Evolutionary conservation across 1,139 yeast species (phyloP).

Genomic region (Wickerhamomyces sp.): DNA sequence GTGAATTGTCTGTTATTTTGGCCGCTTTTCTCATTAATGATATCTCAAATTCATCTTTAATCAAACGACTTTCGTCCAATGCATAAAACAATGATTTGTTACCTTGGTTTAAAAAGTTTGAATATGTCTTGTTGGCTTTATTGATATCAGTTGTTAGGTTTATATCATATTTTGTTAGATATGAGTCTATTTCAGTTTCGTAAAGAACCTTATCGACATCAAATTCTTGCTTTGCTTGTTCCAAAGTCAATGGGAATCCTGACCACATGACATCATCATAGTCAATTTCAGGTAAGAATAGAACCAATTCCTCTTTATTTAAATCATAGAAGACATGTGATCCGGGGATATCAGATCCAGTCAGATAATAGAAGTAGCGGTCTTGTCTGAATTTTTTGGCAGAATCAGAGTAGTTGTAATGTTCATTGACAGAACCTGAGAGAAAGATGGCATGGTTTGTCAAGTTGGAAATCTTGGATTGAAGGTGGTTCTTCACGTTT

Average conservation of each 20-base stretch:
- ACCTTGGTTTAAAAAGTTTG: slow-evolving; percentile 33
- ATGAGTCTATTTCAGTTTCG: slow-evolving; percentile 39
- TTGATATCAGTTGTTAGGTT: slow-evolving; percentile 36
- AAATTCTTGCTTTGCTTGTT: slow-evolving; percentile 57
- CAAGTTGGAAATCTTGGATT: slow-evolving; percentile 21
- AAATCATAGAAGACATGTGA: slow-evolving; percentile 61
- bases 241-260: slow-evolving; percentile 72
- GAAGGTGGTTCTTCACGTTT: slow-evolving; percentile 43
- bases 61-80: slow-evolving; percentile 77
- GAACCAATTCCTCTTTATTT: slow-evolving; percentile 48
- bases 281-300: slow-evolving; percentile 80
- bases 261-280: slow-evolving; percentile 95
- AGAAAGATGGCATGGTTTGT: slow-evolving; percentile 43
- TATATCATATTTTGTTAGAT: slow-evolving; percentile 26
- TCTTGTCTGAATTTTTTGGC: slow-evolving; percentile 79
- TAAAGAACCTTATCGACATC: slow-evolving; percentile 83
- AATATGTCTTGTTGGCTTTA: slow-evolving; percentile 27
- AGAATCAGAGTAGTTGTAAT: slow-evolving; percentile 78
- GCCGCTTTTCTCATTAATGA: slow-evolving; percentile 75
- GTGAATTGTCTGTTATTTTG: slow-evolving; percentile 80
- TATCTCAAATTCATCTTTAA: slow-evolving; percentile 81
- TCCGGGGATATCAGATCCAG: slow-evolving; percentile 84
- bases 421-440: slow-evolving; percentile 59
- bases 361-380: slow-evolving; percentile 79
- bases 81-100: slow-evolving; percentile 60